A percentile compares a stretch with the other conserved stretches of the same genome.
These are phyloP conservation scores for Auricularia heimuer DNA, from an alignment of 768 basidiomycete genomes.

Conservation along the genomic window DNA sequence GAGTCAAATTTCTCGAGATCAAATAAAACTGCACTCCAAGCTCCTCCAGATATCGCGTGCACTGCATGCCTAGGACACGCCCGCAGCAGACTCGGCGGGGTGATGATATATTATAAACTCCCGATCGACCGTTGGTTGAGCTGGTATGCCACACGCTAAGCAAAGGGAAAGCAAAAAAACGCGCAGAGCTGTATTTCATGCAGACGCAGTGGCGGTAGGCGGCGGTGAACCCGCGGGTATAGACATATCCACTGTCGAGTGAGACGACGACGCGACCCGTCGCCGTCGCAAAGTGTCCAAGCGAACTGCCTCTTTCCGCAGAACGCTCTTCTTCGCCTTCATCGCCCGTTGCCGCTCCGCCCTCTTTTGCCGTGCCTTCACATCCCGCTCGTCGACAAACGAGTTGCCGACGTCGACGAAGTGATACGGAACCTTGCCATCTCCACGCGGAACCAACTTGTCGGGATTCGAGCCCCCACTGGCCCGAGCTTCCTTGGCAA, in stretches of 20 bases:
- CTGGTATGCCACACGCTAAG: no score
- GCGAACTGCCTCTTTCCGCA: not conserved
- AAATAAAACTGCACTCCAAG: no score
- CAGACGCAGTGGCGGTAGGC: no score
- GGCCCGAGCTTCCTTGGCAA: not conserved
- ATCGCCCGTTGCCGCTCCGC: not conserved
- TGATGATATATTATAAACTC: no score
- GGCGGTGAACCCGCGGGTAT: no score
- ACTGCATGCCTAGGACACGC: no score
- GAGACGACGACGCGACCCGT: not conserved
- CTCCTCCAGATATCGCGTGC: no score
- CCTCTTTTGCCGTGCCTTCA: not conserved
- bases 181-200: no score
- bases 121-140: no score
- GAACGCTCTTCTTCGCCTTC: not conserved
- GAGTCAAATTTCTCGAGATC: no score
- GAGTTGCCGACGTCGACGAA: not conserved
- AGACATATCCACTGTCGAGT: not conserved
- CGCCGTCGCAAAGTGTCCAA: not conserved
- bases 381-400: not conserved
- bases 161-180: no score
- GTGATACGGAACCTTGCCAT: not conserved
- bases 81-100: no score
- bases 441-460: not conserved
- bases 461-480: not conserved